A percentile compares a stretch with the other conserved stretches of the same genome.
phyloP scores from a whole-genome alignment of 192 early-diverging fungal genomes.

The Coemansia brasiliensis region DNA sequence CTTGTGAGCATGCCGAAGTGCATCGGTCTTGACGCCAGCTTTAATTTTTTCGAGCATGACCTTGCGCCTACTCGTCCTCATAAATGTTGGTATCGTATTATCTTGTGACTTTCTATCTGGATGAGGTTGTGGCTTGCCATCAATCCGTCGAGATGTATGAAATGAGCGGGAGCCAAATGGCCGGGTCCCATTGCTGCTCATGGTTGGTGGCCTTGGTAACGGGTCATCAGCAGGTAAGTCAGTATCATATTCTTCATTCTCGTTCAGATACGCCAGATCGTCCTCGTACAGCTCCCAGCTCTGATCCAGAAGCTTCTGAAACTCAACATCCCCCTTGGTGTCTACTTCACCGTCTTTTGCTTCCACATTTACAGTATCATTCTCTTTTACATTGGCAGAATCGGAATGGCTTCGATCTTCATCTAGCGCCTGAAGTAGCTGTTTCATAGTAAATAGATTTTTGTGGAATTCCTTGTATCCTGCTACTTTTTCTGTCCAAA shows the following conservation, averaged over 20 bases:
- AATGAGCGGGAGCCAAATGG: slow-evolving; percentile 23
- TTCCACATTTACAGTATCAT: neutral
- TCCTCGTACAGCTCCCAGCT: slow-evolving; percentile 47
- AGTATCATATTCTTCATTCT: too few species aligned
- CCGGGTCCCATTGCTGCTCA: neutral
- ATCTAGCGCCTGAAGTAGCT: slow-evolving; percentile 19
- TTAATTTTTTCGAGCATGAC: neutral
- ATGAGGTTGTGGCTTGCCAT: neutral
- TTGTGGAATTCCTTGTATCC: slow-evolving; percentile 40
- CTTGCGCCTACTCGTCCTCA: neutral
- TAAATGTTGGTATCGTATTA: neutral
- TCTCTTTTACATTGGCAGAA: neutral
- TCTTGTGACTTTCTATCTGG: neutral
- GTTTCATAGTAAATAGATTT: slow-evolving; percentile 32
- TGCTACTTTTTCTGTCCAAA: slow-evolving; percentile 45
- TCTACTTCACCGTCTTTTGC: neutral
- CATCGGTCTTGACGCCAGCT: neutral
- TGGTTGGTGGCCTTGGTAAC: neutral
- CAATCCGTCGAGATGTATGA: slow-evolving; percentile 15
- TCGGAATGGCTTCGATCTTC: neutral
- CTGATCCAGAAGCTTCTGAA: slow-evolving; percentile 38
- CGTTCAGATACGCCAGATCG: slow-evolving; percentile 8
- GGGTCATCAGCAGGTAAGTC: too few species aligned
- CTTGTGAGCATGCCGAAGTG: neutral
- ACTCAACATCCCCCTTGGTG: slow-evolving; percentile 31